phyloP scores from a whole-genome alignment of 805 yeast genomes.

The Wickerhamomyces hampshirensis region DNA sequence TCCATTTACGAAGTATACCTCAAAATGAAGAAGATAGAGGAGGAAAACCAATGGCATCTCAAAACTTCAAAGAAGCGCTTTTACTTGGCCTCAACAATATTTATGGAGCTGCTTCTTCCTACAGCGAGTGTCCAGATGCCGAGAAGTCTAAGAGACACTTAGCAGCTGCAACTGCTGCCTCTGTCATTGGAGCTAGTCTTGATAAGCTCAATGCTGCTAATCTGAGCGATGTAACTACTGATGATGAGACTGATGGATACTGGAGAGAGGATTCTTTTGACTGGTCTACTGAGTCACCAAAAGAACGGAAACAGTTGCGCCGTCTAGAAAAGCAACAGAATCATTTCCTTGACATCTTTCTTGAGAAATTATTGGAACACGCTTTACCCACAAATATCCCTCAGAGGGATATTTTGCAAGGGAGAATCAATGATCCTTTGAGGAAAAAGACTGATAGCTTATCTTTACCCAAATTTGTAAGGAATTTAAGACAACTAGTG shows the following conservation, averaged over 20 bases:
- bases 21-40: background rate
- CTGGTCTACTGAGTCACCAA: constrained; percentile 7
- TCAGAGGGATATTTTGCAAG: constrained; percentile 40
- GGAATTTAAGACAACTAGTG: constrained; percentile 55
- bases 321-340: constrained; percentile 20
- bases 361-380: constrained; percentile 48
- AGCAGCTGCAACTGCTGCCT: constrained; percentile 40
- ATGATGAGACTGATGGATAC: constrained; percentile 23
- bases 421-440: constrained; percentile 39
- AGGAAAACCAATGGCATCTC: constrained; percentile 1
- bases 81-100: constrained; percentile 1
- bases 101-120: constrained; percentile 1
- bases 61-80: constrained; percentile 1
- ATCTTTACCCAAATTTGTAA: constrained; percentile 50
- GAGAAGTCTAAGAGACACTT: constrained; percentile 17
- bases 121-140: constrained; percentile 12
- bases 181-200: constrained; percentile 39
- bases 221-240: constrained; percentile 13
- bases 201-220: constrained; percentile 27
- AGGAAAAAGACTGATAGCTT: constrained; percentile 44
- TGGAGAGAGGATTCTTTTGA: constrained; percentile 15
- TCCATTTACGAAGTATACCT: too few relatives aligned
- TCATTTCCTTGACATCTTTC: constrained; percentile 55
- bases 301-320: constrained; percentile 4
- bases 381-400: constrained; percentile 45